Percentiles rank a stretch among this genome's conserved stretches.
These are phyloP conservation scores for Onygenales sp. DNA, from an alignment of 2,329 filamentous ascomycete species.

Conservation along the genomic window DNA sequence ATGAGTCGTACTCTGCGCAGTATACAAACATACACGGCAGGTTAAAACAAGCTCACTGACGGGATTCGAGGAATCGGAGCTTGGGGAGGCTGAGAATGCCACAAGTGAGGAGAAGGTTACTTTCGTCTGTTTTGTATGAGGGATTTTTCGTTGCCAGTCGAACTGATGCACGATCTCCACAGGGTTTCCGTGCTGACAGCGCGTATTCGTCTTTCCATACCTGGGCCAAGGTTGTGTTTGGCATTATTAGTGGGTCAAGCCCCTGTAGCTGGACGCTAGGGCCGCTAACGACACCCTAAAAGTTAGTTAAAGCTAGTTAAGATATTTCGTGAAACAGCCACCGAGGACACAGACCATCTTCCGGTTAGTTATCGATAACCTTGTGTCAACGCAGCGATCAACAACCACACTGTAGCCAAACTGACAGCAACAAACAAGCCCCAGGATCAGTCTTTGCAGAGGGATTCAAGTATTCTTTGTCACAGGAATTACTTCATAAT, in stretches of 20 bases:
- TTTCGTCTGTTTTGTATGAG: neutral
- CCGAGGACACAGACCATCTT: neutral
- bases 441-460: no score
- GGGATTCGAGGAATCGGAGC: no score
- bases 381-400: neutral
- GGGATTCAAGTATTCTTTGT: no score
- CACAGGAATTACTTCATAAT: no score
- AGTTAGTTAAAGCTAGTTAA: no score
- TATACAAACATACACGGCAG: no score
- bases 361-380: neutral
- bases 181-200: neutral
- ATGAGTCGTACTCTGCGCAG: no score
- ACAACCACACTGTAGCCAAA: neutral
- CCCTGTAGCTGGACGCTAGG: neutral
- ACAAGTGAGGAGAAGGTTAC: neutral
- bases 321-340: neutral
- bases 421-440: neutral
- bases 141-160: slow-evolving; percentile 2
- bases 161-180: neutral
- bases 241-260: no score
- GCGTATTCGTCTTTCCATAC: no score
- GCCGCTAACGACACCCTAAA: neutral
- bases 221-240: neutral
- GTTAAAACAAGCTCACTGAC: no score
- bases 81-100: no score